Conservation (phyloP, 495 filamentous ascomycete species). For the Podospora pseudoanserina region DNA sequence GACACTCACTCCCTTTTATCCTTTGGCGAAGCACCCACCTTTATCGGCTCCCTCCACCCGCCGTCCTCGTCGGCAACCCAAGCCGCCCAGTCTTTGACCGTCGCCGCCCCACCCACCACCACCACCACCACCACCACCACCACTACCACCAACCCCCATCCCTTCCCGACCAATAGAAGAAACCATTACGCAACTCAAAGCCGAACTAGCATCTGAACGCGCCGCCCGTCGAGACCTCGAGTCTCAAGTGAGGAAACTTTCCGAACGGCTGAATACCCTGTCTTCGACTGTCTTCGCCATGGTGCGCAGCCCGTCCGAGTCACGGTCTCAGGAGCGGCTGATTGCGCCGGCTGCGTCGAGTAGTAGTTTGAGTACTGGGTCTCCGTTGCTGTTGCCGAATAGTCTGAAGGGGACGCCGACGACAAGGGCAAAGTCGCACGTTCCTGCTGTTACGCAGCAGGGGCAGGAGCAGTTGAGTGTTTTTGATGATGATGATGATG, state of each 20-base stretch:
- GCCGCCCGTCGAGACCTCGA: constrained; percentile 50
- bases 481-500: constrained; percentile 39
- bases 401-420: background rate
- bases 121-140: background rate
- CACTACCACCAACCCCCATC: background rate
- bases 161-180: constrained; percentile 30
- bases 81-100: constrained; percentile 21
- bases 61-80: constrained; percentile 31
- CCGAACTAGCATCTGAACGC: constrained; percentile 50
- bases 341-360: background rate
- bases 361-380: constrained; percentile 7
- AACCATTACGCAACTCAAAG: constrained; percentile 43
- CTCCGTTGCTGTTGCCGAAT: constrained; percentile 24
- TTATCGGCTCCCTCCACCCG: constrained; percentile 36
- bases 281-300: constrained; percentile 38
- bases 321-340: constrained; percentile 27
- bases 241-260: constrained; percentile 46
- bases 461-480: constrained; percentile 30
- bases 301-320: constrained; percentile 31
- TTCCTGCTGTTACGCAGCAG: background rate
- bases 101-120: constrained; percentile 21
- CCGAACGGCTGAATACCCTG: constrained; percentile 40
- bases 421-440: background rate
- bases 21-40: constrained; percentile 40
- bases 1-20: constrained; percentile 37